Conservation (phyloP, 164 flowering plant species). For the Euptelea pleiosperma region DNA sequence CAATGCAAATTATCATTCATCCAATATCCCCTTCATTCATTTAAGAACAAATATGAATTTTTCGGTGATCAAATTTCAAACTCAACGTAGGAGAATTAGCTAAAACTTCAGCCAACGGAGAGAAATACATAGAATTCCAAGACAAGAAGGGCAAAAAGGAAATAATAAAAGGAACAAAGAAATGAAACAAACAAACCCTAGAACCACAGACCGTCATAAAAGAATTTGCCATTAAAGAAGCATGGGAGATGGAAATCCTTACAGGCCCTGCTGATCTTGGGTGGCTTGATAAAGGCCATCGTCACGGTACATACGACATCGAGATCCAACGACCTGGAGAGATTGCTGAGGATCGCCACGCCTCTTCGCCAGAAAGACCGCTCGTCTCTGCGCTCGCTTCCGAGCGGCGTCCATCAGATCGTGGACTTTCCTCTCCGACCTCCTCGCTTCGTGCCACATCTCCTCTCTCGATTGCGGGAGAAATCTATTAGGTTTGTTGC, state of each 20-base stretch:
- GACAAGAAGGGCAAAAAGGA: too few species aligned
- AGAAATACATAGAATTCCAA: too few species aligned
- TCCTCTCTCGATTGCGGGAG: not conserved
- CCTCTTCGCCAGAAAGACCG: slow-evolving; percentile 70
- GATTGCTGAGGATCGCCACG: slow-evolving; percentile 88
- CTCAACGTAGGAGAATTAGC: too few species aligned
- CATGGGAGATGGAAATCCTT: slow-evolving; percentile 13
- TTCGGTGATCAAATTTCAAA: too few species aligned
- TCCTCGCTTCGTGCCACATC: slow-evolving; percentile 95
- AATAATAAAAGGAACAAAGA: not conserved
- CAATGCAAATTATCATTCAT: too few species aligned
- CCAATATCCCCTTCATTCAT: too few species aligned
- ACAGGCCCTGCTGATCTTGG: slow-evolving; percentile 87
- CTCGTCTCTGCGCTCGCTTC: slow-evolving; percentile 82
- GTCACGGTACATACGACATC: slow-evolving; percentile 68
- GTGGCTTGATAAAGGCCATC: slow-evolving; percentile 77
- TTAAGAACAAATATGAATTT: too few species aligned
- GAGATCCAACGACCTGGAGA: slow-evolving; percentile 58
- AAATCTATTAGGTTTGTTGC: too few species aligned
- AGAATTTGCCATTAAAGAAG: not conserved
- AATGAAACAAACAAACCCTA: not conserved
- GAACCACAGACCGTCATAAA: not conserved
- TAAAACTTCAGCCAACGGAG: too few species aligned
- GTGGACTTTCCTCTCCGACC: slow-evolving; percentile 88
- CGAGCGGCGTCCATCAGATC: slow-evolving; percentile 95